A percentile compares a stretch with the other conserved stretches of the same genome.
These are phyloP conservation scores for Leccinum barrowsii DNA, from an alignment of 768 basidiomycete species.

Conservation along the genomic window DNA sequence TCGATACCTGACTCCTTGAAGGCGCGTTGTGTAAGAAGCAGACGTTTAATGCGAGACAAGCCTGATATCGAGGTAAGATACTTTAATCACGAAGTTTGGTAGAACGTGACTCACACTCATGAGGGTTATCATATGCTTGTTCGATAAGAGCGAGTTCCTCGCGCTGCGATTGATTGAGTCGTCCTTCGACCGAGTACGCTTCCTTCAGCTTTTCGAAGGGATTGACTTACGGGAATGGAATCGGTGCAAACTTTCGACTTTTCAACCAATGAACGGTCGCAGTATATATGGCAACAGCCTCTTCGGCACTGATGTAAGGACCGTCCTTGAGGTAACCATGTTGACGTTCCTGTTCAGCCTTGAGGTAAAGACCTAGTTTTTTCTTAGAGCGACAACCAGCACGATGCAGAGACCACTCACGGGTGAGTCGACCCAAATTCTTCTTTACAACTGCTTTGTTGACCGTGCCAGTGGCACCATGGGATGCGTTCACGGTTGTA, in stretches of 20 bases:
- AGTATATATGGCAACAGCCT: slow-evolving; percentile 91
- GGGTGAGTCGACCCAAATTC: slow-evolving; percentile 96
- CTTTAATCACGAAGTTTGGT: neutral
- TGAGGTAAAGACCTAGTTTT: slow-evolving; percentile 75
- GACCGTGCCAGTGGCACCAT: slow-evolving; percentile 88
- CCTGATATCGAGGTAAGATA: slow-evolving; percentile 36
- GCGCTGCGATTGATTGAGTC: slow-evolving; percentile 95
- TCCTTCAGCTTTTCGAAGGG: slow-evolving; percentile 92
- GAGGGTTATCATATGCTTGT: slow-evolving; percentile 98
- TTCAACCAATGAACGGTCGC: slow-evolving; percentile 99
- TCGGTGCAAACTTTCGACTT: slow-evolving; percentile 95
- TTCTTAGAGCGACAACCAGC: neutral
- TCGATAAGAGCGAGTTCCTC: slow-evolving; percentile 98
- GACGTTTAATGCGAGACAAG: slow-evolving; percentile 95
- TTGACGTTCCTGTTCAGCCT: slow-evolving; percentile 98
- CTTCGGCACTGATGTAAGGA: slow-evolving; percentile 97
- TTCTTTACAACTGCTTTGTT: slow-evolving; percentile 99
- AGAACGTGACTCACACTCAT: slow-evolving; percentile 66
- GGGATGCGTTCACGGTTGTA: slow-evolving; percentile 94
- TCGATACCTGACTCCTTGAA: slow-evolving; percentile 99
- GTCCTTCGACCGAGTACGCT: slow-evolving; percentile 96
- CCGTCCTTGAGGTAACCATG: slow-evolving; percentile 99
- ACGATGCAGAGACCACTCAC: slow-evolving; percentile 38
- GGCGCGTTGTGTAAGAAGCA: slow-evolving; percentile 93
- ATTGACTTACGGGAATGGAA: slow-evolving; percentile 85